Evolutionary conservation across 2,329 filamentous ascomycete genomes (phyloP).

Genomic region (Beauveria sp.): DNA sequence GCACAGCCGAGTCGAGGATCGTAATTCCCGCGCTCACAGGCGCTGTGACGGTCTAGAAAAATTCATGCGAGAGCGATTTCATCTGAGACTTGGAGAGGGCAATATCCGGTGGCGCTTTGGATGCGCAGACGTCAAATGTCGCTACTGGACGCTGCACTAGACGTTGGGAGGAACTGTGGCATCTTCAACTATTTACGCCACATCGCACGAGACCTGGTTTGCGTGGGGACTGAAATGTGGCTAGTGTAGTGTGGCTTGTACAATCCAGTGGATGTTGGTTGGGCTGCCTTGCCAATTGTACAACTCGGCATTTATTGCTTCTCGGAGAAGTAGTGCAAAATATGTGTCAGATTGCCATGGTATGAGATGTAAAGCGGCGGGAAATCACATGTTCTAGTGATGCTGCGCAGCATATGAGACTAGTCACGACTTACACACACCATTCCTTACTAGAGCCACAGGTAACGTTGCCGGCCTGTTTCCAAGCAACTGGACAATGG

Average conservation of each 20-base stretch:
- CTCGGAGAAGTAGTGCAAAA: background rate
- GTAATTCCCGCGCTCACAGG: constrained; percentile 4
- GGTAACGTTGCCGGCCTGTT: background rate
- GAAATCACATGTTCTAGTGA: constrained; percentile 7
- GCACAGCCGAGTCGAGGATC: background rate
- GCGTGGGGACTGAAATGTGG: background rate
- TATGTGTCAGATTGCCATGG: too few relatives aligned
- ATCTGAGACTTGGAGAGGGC: background rate
- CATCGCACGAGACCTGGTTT: constrained; percentile 5
- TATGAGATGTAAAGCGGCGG: background rate
- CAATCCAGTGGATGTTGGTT: too few relatives aligned
- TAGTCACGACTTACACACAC: background rate
- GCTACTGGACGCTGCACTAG: background rate
- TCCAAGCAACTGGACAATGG: background rate
- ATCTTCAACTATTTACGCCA: constrained; percentile 7
- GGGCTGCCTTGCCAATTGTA: background rate
- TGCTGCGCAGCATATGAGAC: background rate
- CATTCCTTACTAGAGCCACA: background rate
- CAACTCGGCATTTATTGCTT: background rate
- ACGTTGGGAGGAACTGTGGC: background rate
- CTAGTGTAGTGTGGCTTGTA: background rate
- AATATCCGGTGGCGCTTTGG: background rate
- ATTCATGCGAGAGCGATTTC: background rate
- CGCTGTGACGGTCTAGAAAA: background rate
- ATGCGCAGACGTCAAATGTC: background rate